Evolutionary conservation across 2,329 filamentous ascomycete genomes (phyloP).

Genomic region (Trichoderma sp.): DNA sequence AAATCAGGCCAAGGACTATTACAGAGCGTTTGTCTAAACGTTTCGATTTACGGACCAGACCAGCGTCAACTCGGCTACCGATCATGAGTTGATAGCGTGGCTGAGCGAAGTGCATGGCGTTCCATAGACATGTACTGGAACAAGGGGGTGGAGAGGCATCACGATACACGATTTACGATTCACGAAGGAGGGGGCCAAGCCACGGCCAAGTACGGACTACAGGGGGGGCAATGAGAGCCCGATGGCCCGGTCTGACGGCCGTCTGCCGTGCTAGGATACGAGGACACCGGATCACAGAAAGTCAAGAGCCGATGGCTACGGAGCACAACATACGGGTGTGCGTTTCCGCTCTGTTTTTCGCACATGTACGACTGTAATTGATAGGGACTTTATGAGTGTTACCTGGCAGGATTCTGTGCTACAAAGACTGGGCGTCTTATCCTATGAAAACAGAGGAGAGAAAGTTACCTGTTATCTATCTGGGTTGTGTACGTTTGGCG

Average conservation of each 20-base stretch:
- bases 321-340: not conserved
- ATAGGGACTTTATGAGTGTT: not conserved
- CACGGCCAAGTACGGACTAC: not conserved
- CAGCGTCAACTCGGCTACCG: not conserved
- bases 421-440: not conserved
- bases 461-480: not conserved
- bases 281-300: not conserved
- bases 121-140: not conserved
- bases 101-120: not conserved
- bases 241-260: not conserved
- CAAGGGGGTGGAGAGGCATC: not conserved
- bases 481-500: not conserved
- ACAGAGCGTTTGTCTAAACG: not conserved
- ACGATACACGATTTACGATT: constrained; percentile 14
- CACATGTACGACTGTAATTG: not conserved
- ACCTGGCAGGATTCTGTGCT: not conserved
- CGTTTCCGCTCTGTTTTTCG: not conserved
- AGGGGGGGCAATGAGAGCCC: not conserved
- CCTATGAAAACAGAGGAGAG: not conserved
- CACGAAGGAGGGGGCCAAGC: constrained; percentile 7
- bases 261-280: not conserved
- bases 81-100: not conserved
- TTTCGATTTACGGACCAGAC: not conserved
- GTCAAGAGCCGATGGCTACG: not conserved
- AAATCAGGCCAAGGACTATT: not conserved